Conservation (phyloP, 306 rosid species). For the Quillaja saponaria region DNA sequence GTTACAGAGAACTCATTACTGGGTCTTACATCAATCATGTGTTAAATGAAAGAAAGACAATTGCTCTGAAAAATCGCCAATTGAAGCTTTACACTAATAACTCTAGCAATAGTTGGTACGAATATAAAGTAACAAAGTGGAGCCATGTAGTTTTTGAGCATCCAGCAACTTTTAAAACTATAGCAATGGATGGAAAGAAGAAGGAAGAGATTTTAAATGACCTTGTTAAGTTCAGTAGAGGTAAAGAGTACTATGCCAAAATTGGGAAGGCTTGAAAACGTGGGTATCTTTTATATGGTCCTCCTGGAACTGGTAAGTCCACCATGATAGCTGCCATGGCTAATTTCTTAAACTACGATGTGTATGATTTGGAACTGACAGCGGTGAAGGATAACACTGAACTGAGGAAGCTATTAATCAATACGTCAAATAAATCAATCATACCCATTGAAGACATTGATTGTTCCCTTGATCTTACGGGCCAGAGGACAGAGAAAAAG, state of each 20-base stretch:
- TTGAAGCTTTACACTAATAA: slow-evolving; percentile 51
- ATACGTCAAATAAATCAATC: slow-evolving; percentile 43
- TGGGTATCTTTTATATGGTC: slow-evolving; percentile 61
- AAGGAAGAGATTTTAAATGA: slow-evolving; percentile 54
- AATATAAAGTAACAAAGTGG: slow-evolving; percentile 37
- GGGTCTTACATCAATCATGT: slow-evolving; percentile 43
- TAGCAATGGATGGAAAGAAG: slow-evolving; percentile 50
- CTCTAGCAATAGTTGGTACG: slow-evolving; percentile 29
- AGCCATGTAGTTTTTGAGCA: slow-evolving; percentile 59
- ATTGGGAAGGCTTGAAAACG: slow-evolving; percentile 73
- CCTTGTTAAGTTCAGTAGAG: slow-evolving; percentile 40
- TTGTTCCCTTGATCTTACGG: slow-evolving; percentile 69
- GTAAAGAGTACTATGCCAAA: slow-evolving; percentile 55
- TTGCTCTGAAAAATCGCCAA: slow-evolving; percentile 34
- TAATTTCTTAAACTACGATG: slow-evolving; percentile 58
- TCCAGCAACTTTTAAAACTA: slow-evolving; percentile 48
- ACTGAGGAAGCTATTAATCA: slow-evolving; percentile 49
- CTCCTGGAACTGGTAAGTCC: slow-evolving; percentile 72
- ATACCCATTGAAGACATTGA: slow-evolving; percentile 71
- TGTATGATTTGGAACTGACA: slow-evolving; percentile 63
- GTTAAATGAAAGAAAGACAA: slow-evolving; percentile 32
- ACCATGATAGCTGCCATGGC: slow-evolving; percentile 71
- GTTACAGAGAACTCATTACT: slow-evolving; percentile 28
- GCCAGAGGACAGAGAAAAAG: slow-evolving; percentile 51
- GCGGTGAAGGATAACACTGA: slow-evolving; percentile 55